Conservation (phyloP, 306 rosid species). For the Trifolium subterraneum region DNA sequence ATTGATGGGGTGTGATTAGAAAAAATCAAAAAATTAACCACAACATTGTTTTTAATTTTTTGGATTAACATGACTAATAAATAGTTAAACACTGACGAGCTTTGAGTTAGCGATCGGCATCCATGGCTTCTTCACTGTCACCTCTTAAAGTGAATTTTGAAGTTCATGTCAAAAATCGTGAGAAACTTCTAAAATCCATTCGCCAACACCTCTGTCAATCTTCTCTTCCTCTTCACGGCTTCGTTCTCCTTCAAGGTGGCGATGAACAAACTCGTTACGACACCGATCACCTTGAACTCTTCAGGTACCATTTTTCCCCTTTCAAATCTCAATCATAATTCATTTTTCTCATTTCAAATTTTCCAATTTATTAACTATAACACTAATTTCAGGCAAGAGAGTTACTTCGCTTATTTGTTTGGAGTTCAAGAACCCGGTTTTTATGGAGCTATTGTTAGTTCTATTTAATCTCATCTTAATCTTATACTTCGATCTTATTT, state of each 20-base stretch:
- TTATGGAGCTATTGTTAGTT: constrained; percentile 73
- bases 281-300: constrained; percentile 85
- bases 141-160: constrained; percentile 67
- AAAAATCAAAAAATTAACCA: too few relatives aligned
- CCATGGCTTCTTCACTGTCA: constrained; percentile 46
- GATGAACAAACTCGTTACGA: constrained; percentile 84
- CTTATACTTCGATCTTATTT: background rate
- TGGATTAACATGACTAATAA: background rate
- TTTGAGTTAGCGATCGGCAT: constrained; percentile 18
- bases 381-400: constrained; percentile 73
- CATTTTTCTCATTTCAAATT: background rate
- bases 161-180: constrained; percentile 61
- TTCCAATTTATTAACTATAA: background rate
- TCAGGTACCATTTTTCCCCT: constrained; percentile 53
- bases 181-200: constrained; percentile 62
- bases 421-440: constrained; percentile 89
- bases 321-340: background rate
- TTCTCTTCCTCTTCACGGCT: constrained; percentile 68
- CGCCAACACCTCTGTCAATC: constrained; percentile 60
- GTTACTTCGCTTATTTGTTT: constrained; percentile 89
- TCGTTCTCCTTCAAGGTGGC: constrained; percentile 91
- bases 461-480: background rate
- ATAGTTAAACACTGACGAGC: background rate
- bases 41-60: too few relatives aligned
- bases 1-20: too few relatives aligned